These are phyloP conservation scores for Fraxinus quadrangulata DNA, from an alignment of 257 asterid genomes.

Conservation along the genomic window DNA sequence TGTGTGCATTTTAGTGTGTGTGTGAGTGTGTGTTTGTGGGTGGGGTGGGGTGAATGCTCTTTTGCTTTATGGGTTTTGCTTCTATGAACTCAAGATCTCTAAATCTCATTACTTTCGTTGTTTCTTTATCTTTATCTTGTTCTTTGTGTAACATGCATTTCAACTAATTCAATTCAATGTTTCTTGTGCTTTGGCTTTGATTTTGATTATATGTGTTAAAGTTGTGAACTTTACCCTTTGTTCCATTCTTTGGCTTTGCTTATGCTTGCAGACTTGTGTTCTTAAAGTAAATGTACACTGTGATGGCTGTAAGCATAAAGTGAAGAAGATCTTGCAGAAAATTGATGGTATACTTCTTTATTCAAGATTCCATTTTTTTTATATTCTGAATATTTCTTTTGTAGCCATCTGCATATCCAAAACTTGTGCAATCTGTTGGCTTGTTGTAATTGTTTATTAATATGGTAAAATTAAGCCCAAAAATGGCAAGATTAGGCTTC, in stretches of 20 bases:
- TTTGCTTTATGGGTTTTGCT: conserved; percentile 32
- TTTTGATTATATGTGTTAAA: conserved; percentile 35
- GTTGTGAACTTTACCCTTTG: conserved; percentile 48
- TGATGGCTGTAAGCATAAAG: conserved; percentile 92
- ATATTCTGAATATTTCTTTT: background rate
- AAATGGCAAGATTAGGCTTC: background rate
- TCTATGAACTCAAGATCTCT: conserved; percentile 20
- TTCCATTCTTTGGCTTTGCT: conserved; percentile 52
- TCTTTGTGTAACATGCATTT: conserved; percentile 18
- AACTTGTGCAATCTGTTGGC: background rate
- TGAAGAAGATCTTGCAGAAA: conserved; percentile 92
- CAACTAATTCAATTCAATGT: conserved; percentile 23
- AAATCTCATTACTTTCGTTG: conserved; percentile 19
- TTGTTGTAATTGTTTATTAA: background rate
- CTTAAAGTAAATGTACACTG: conserved; percentile 95
- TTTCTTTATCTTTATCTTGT: conserved; percentile 4
- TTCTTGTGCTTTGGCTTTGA: conserved; percentile 11
- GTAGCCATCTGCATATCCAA: background rate
- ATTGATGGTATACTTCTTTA: conserved; percentile 65
- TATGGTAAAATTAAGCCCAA: background rate
- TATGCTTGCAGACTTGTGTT: conserved; percentile 88
- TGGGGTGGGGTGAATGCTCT: conserved; percentile 14
- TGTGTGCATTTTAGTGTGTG: background rate
- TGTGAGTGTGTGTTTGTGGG: background rate
- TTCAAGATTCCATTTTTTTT: conserved; percentile 34